Percentiles rank a stretch among this genome's conserved stretches.
phyloP scores from a whole-genome alignment of 352 stramenopile genomes.

The Pythium insidiosum region DNA sequence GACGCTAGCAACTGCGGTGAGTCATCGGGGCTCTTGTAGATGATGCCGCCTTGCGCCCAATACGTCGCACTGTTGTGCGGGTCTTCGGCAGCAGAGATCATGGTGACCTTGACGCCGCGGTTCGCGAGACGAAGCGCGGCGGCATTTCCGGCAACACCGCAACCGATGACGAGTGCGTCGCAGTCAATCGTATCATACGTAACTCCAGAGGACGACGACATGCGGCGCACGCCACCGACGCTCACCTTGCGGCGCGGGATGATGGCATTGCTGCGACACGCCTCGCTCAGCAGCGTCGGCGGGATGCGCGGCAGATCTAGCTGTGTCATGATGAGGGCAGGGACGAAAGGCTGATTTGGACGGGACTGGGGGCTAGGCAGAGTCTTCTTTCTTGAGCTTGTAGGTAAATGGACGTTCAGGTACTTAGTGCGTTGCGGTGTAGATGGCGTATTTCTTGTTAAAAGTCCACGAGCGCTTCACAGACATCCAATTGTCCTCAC shows the following conservation, averaged over 20 bases:
- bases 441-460: constrained; percentile 81
- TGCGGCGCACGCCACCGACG: constrained; percentile 21
- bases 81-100: constrained; percentile 65
- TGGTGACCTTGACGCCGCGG: constrained; percentile 68
- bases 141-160: constrained; percentile 68
- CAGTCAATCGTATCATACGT: constrained; percentile 52
- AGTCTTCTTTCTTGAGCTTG: neutral
- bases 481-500: constrained; percentile 47
- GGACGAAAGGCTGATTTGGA: neutral
- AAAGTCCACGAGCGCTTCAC: constrained; percentile 79
- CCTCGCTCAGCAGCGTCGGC: constrained; percentile 22
- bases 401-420: no score
- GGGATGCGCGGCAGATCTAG: constrained; percentile 31
- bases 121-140: constrained; percentile 71
- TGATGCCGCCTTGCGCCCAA: constrained; percentile 94
- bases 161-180: constrained; percentile 64
- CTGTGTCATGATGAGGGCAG: constrained; percentile 31
- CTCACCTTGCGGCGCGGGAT: constrained; percentile 28
- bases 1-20: constrained; percentile 75
- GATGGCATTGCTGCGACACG: constrained; percentile 14
- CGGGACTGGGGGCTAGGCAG: neutral
- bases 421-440: constrained; percentile 61
- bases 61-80: constrained; percentile 91
- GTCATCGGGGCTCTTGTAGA: constrained; percentile 90
- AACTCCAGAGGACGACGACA: constrained; percentile 15